Evolutionary conservation across 768 basidiomycete species (phyloP), one percentile per base, ranked within the genome.

Genomic region (Macrolepiota dolichaula): DNA sequence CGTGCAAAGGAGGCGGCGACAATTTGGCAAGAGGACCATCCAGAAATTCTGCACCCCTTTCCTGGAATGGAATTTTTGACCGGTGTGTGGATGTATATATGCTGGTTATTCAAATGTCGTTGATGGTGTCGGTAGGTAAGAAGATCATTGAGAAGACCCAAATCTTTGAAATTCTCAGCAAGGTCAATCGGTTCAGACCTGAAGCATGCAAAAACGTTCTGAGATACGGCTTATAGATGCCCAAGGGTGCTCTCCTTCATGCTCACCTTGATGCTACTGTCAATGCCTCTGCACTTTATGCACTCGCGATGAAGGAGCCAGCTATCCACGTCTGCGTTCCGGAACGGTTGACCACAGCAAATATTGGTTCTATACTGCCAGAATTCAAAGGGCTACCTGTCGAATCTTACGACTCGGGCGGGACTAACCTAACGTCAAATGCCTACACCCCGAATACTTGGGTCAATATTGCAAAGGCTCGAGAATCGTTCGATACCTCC

Each of bases 221-320:
- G 4, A 6, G 27, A 60, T 27, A 29, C 24, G 44, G 24, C 29
- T 51, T 27, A 37, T 60, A 89, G 87, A 90, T 92, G 88, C 91
- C 91, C 1, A 92, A 92, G 72, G 91, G 91, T 42, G 88, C 81
- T 0, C 76, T 92, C 3, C 75, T 93, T 13, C 90, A 92, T 65
- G 83, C 79, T 0, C 91, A 92, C 68, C 75, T 92, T n/a, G 89
- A 89, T 66, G 86, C 88, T 19, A 88, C 84, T 0, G 86, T 89
- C 24, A 82, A 87, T 55, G 79, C 77, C 0, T 67, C 74, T 19
- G 74, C 77, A 24, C 74, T 91, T 4, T 73, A 88, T 13, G 68
- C 76, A 17, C 73, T 86, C 11, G 88, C 87, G 1, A 69, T 86
- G 25, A 70, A 81, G 55, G 76, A 91, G 35, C 77, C 83, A 2